Conservation (phyloP, 2,329 filamentous ascomycete genomes). For the Alternaria triticimaculans region DNA sequence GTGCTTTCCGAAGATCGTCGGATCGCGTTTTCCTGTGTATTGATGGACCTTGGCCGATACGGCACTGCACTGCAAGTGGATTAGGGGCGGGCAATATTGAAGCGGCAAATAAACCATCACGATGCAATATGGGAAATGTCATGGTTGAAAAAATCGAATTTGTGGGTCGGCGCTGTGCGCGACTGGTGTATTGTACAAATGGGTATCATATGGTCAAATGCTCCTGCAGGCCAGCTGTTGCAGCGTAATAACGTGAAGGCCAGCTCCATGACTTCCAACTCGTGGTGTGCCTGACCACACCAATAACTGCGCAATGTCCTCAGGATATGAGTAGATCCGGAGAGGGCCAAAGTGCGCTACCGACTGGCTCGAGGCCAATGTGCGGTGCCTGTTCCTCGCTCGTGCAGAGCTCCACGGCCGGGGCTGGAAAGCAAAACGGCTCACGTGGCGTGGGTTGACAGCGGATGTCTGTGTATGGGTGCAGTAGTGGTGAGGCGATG, state of each 20-base stretch:
- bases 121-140: neutral
- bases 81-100: neutral
- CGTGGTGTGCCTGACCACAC: neutral
- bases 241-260: conserved; percentile 6
- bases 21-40: neutral
- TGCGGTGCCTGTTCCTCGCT: neutral
- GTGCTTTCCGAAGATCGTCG: conserved; percentile 12
- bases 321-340: neutral
- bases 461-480: conserved; percentile 1
- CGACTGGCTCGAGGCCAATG: neutral
- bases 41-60: neutral
- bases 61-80: neutral
- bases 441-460: neutral
- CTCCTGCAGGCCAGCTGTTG: conserved; percentile 10
- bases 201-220: conserved; percentile 11
- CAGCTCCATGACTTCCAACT: conserved; percentile 8
- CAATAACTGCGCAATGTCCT: neutral
- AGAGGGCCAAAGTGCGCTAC: conserved; percentile 2
- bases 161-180: neutral
- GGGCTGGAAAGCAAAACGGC: neutral
- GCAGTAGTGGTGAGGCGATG: neutral
- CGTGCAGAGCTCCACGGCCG: neutral
- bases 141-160: neutral
- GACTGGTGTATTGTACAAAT: conserved; percentile 3
- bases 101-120: neutral